Evolutionary conservation across 306 rosid genomes (phyloP), one percentile per base, ranked within the genome.

Genomic region (Oxytropis ochrocephala): DNA sequence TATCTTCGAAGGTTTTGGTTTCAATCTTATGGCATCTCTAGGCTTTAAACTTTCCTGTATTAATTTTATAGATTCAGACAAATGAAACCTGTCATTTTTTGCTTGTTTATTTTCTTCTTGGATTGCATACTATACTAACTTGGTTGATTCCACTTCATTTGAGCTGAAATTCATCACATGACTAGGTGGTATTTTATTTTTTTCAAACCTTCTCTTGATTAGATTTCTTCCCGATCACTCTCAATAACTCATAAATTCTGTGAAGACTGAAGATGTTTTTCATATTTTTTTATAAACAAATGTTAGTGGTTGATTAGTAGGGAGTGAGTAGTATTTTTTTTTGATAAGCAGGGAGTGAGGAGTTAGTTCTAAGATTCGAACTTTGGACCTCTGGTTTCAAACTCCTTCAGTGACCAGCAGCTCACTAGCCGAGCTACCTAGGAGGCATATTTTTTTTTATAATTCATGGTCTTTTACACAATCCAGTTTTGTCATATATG

Each of bases 31-130:
- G 49, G 55, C 39, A 56, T 56, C 46, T 54, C 47, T 7, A 30
- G 9, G 35, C 7, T 52, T 33, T 11, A 47, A 63, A 11, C 11
- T 59, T 51, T 48, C 32, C 38, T 21, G 30, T 8, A 7, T 8
- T 53, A 42, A 32, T 67, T 52, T 35, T 68, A 18, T 19, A 39
- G 38, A 17, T 74, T 65, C 39, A 51, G 55, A 77, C 18, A 59
- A 53, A 36, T 60, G 36, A 46, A 56, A 17, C 41, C 19, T 21
- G 50, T 38, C 27, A 16, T 41, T 52, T 71, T 52, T 71, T 10
- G 18, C 38, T 69, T 35, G 11, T 44, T 10, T 71, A 8, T 57
- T 11, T 39, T 72, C 54, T 79, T 61, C 29, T 12, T 56, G 58
- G 47, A 17, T 51, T 59, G 8, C 44, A 3, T 36, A 19, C 41